A percentile compares a stretch with the other conserved stretches of the same genome.
phyloP scores from a whole-genome alignment of 345 rosid species.

The Hibiscus tridactylites region DNA sequence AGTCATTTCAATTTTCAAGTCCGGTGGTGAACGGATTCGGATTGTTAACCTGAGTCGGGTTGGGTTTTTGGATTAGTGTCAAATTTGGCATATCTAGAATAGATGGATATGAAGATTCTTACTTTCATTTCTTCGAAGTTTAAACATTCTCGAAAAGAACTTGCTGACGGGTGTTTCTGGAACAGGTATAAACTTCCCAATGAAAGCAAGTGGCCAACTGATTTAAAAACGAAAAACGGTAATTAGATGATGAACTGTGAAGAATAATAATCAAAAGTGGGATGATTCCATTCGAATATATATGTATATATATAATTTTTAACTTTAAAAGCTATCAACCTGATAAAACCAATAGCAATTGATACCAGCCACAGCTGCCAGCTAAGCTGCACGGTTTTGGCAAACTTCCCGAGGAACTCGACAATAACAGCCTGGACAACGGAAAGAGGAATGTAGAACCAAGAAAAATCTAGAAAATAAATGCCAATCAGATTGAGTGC shows the following conservation, averaged over 20 bases:
- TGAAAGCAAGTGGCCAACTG: slow-evolving; percentile 90
- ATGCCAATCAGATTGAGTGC: background rate
- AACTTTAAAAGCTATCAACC: slow-evolving; percentile 29
- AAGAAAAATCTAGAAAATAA: background rate
- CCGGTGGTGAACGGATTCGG: background rate
- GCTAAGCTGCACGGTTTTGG: slow-evolving; percentile 63
- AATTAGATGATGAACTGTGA: background rate
- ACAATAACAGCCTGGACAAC: slow-evolving; percentile 53
- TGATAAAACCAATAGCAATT: slow-evolving; percentile 52
- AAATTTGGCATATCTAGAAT: background rate
- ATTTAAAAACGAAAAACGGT: background rate
- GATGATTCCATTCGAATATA: too few species aligned
- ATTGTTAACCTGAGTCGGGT: background rate
- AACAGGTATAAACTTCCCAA: slow-evolving; percentile 72
- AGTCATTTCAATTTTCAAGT: too few species aligned
- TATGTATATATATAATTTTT: too few species aligned
- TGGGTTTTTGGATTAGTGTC: background rate
- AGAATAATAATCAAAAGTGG: background rate
- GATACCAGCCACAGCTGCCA: slow-evolving; percentile 77
- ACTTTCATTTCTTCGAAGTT: slow-evolving; percentile 8
- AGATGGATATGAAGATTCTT: background rate
- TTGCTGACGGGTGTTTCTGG: slow-evolving; percentile 46
- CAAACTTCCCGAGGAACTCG: slow-evolving; percentile 76
- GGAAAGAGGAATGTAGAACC: background rate
- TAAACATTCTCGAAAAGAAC: slow-evolving; percentile 11